These are phyloP conservation scores for Davidsoniella australis DNA, from an alignment of 2,329 filamentous ascomycete species.

Conservation along the genomic window DNA sequence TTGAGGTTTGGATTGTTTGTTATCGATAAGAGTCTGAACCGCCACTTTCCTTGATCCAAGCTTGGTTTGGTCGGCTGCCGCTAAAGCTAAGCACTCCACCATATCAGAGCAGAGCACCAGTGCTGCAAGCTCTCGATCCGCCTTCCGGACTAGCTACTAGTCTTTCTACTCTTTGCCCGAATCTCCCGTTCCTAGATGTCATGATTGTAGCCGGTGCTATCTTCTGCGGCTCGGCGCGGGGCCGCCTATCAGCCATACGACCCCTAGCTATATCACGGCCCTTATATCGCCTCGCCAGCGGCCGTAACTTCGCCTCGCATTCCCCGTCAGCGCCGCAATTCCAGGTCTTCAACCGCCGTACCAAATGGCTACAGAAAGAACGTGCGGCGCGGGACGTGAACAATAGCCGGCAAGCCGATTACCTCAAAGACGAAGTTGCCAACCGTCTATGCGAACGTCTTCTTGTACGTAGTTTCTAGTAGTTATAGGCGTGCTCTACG, in stretches of 20 bases:
- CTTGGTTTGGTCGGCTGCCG: too few species aligned
- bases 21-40: constrained; percentile 1
- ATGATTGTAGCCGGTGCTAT: background rate
- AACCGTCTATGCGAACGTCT: constrained; percentile 68
- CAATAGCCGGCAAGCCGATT: constrained; percentile 67
- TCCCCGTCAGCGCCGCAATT: constrained; percentile 27
- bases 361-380: constrained; percentile 86
- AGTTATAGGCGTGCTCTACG: too few species aligned
- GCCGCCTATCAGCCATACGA: too few species aligned
- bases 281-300: background rate
- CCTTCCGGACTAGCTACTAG: too few species aligned
- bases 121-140: too few species aligned
- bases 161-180: too few species aligned
- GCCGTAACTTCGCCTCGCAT: constrained; percentile 8
- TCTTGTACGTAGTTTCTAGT: constrained; percentile 34
- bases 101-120: too few species aligned
- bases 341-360: constrained; percentile 77
- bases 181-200: background rate
- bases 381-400: constrained; percentile 56
- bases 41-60: too few species aligned
- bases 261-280: background rate
- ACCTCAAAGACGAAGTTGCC: constrained; percentile 85
- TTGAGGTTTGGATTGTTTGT: background rate
- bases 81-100: too few species aligned
- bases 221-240: background rate